Conservation (phyloP, 331 rosid species). For the Spiraea crenata region DNA sequence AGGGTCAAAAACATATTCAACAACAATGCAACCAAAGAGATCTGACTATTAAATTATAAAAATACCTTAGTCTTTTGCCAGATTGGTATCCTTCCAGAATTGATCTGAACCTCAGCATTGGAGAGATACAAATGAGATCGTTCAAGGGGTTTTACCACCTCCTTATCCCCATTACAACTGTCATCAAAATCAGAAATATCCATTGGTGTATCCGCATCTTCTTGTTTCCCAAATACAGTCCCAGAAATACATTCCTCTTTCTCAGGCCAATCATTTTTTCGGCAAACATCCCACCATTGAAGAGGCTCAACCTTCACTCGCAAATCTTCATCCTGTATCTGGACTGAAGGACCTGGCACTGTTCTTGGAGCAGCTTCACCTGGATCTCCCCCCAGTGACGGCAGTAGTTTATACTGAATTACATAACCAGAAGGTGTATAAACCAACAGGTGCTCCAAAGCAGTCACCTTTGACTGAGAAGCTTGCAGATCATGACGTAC, state of each 20-base stretch:
- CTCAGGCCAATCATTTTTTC: slow-evolving; percentile 82
- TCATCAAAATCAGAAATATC: slow-evolving; percentile 53
- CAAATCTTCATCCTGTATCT: slow-evolving; percentile 70
- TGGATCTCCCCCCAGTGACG: slow-evolving; percentile 59
- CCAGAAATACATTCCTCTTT: slow-evolving; percentile 58
- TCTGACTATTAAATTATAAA: slow-evolving; percentile 19
- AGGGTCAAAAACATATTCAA: slow-evolving; percentile 26
- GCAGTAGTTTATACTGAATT: slow-evolving; percentile 68
- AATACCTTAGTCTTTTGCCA: slow-evolving; percentile 83
- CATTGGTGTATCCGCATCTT: slow-evolving; percentile 35
- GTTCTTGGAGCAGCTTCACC: slow-evolving; percentile 51
- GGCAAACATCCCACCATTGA: slow-evolving; percentile 92
- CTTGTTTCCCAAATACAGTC: slow-evolving; percentile 41
- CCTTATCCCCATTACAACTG: slow-evolving; percentile 39
- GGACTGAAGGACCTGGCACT: slow-evolving; percentile 46
- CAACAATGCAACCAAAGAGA: slow-evolving; percentile 20
- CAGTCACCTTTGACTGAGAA: slow-evolving; percentile 37
- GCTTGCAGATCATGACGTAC: slow-evolving; percentile 43
- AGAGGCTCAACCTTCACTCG: slow-evolving; percentile 82
- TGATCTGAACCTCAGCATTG: slow-evolving; percentile 78
- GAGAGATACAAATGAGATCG: slow-evolving; percentile 60
- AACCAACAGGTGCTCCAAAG: slow-evolving; percentile 76
- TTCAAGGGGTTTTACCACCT: slow-evolving; percentile 37
- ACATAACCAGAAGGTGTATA: slow-evolving; percentile 75
- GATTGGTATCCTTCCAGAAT: slow-evolving; percentile 72